Base-by-base conservation (phyloP, 2,329 filamentous ascomycete species). In the Aureobasidium sp. region DNA sequence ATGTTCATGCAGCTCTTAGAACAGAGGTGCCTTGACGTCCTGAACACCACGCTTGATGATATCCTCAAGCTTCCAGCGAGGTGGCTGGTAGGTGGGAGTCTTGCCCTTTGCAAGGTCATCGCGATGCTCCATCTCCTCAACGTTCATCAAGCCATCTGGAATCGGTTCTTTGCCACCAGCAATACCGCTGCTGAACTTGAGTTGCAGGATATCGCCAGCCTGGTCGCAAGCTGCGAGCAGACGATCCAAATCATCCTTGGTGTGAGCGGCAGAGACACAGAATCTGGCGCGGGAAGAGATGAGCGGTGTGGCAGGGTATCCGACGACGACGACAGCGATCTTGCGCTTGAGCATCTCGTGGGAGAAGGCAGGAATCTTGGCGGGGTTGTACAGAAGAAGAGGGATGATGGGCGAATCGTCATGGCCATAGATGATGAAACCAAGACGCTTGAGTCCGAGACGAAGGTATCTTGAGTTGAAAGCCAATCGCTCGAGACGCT, bases 401-500 rank as follows among this genome's bases (percentile, higher is more conserved):
- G 94, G 94, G 68, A 99, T 91, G 69, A 99, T 97, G 62, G 94
- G 94, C 5, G 92, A 97, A 77, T 99, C 94, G 72, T 99, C 94
- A 74, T 97, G 92, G 64, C 94, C 94, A 72, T 95, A 97, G 60
- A 97, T 88, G 72, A 99, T 99, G 78, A 91, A 93, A 54, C 94
- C 94, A 58, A 99, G 86, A 68, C 94, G 90, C 82, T 99, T 99
- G 70, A 99, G 84, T 67, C 94, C 94, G 31, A 99, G 86, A 63
- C 94, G 90, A n/a, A 99, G 89, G 74, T 99, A 99, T 50, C 94
- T 87, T 24, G 92, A 97, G 82, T 99, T 99, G 83, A 97, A 99
- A 54, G 93, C 92, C 67, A 99, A 89, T 68, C 94, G 88, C 77
- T 97, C 92, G 48, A 99, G 83, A 66, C 94, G 89, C 78, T 99